Percentiles rank a stretch among this genome's conserved stretches.
Conservation (phyloP, 495 filamentous ascomycete species). For the Neurospora tetraspora region DNA sequence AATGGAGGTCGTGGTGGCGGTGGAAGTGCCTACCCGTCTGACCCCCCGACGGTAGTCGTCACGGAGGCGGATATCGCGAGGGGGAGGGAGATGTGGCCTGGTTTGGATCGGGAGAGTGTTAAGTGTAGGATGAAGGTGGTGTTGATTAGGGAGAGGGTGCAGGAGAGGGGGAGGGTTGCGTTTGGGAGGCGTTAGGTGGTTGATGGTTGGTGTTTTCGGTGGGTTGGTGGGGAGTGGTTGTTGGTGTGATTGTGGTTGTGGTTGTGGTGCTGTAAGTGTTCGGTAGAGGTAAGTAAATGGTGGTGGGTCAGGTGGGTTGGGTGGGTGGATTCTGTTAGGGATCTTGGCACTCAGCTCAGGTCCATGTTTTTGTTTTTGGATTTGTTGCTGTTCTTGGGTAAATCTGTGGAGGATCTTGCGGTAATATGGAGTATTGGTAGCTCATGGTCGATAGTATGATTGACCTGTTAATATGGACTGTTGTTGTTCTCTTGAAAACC, state of each 20-base stretch:
- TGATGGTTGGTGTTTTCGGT: not conserved
- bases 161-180: not conserved
- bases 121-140: not conserved
- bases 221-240: not conserved
- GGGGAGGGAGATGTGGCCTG: not conserved
- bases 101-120: not conserved
- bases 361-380: not conserved
- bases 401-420: too few relatives aligned
- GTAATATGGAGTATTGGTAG: not conserved
- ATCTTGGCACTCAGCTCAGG: not conserved
- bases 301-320: not conserved
- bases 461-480: not conserved
- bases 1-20: not conserved
- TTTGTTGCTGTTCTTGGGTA: not conserved
- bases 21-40: not conserved
- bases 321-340: not conserved
- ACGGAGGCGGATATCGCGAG: not conserved
- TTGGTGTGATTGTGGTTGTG: not conserved
- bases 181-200: not conserved
- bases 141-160: not conserved
- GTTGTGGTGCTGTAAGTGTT: not conserved
- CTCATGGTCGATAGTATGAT: not conserved
- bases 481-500: not conserved
- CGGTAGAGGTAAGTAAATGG: not conserved
- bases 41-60: not conserved